phyloP scores from a whole-genome alignment of 1,284 basidiomycete species.

The Sporisorium reilianum region DNA sequence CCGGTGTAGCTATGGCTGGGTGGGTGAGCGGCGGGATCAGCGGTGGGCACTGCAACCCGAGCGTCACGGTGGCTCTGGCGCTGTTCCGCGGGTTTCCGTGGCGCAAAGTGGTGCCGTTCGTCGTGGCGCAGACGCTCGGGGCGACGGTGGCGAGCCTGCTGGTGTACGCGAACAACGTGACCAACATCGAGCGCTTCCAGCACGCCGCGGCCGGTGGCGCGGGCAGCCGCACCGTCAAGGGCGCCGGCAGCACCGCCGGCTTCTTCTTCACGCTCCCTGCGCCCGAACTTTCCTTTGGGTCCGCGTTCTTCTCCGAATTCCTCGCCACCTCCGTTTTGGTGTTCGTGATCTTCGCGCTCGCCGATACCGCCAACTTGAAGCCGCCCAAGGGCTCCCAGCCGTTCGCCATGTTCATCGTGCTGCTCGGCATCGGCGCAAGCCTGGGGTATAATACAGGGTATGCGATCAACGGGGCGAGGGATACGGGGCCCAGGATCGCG shows the following conservation, averaged over 20 bases:
- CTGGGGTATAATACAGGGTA: constrained; percentile 77
- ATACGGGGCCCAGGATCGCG: constrained; percentile 76
- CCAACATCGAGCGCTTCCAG: constrained; percentile 79
- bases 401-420: constrained; percentile 74
- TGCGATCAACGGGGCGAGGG: constrained; percentile 77
- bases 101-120: constrained; percentile 80
- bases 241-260: constrained; percentile 73
- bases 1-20: constrained; percentile 58
- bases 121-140: constrained; percentile 79
- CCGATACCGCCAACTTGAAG: constrained; percentile 70
- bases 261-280: constrained; percentile 78
- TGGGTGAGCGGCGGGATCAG: constrained; percentile 58
- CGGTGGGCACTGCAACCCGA: constrained; percentile 57
- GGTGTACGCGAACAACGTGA: constrained; percentile 81
- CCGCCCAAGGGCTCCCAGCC: constrained; percentile 74
- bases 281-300: constrained; percentile 33
- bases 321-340: constrained; percentile 57
- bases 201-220: constrained; percentile 75
- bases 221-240: constrained; percentile 73
- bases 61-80: constrained; percentile 76
- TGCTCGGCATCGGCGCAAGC: constrained; percentile 74
- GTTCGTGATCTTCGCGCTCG: constrained; percentile 54
- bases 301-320: constrained; percentile 51
- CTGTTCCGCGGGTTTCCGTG: constrained; percentile 80
- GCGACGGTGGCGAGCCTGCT: constrained; percentile 77